Conservation (phyloP, 116 monocot species). For the Dioscorea cayenensis region DNA sequence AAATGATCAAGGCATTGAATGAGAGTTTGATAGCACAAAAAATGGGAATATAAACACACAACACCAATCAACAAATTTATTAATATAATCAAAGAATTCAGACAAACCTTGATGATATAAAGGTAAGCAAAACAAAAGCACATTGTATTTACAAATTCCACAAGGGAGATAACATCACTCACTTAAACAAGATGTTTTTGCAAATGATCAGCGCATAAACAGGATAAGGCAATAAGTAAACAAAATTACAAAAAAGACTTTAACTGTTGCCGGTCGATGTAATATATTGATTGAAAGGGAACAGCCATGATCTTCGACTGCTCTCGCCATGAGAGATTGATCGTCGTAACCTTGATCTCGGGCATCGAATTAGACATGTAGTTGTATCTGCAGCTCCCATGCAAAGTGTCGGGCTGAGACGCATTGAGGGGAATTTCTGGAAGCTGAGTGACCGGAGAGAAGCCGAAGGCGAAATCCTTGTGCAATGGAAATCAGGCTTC, state of each 20-base stretch:
- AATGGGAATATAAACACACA: neutral
- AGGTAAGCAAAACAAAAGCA: neutral
- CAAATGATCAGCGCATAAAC: neutral
- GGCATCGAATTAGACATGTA: slow-evolving; percentile 39
- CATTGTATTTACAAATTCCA: neutral
- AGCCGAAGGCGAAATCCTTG: slow-evolving; percentile 30
- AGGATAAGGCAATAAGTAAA: neutral
- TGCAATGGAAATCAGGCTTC: slow-evolving; percentile 45
- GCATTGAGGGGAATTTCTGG: slow-evolving; percentile 62
- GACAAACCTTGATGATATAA: neutral
- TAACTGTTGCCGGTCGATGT: slow-evolving; percentile 19
- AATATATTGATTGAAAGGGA: slow-evolving; percentile 39
- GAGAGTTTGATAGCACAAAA: too few relatives aligned
- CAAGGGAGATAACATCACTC: neutral
- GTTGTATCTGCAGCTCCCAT: slow-evolving; percentile 48
- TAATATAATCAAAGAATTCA: neutral
- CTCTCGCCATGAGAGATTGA: slow-evolving; percentile 50
- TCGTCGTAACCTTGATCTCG: slow-evolving; percentile 32
- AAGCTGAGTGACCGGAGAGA: slow-evolving; percentile 63
- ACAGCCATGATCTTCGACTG: slow-evolving; percentile 43
- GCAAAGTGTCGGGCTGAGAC: slow-evolving; percentile 56
- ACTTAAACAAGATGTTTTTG: neutral
- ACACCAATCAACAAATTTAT: neutral
- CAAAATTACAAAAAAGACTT: neutral
- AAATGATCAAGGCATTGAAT: too few relatives aligned